Evolutionary conservation across 208 protist genomes (phyloP).

Genomic region (Trypanosoma avium): DNA sequence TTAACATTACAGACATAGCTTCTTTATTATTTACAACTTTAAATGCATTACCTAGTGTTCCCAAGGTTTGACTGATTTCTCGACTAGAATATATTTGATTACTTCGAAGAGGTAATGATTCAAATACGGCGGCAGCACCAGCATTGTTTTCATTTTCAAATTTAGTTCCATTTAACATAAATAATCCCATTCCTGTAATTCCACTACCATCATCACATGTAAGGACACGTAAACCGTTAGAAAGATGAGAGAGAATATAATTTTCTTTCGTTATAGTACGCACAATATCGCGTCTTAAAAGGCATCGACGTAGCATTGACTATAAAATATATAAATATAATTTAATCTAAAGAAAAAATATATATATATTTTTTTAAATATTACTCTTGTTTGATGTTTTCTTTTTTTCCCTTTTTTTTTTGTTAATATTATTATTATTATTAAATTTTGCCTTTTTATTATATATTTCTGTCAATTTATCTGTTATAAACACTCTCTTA

Average conservation of each 20-base stretch:
- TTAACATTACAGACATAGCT: constrained; percentile 74
- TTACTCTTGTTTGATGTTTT: constrained; percentile 4
- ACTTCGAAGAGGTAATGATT: constrained; percentile 69
- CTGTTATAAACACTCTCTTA: too few relatives aligned
- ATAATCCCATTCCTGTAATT: constrained; percentile 86
- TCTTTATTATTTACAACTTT: constrained; percentile 88
- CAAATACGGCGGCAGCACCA: constrained; percentile 74
- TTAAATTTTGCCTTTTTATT: too few relatives aligned
- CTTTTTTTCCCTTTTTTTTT: too few relatives aligned
- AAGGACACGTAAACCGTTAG: constrained; percentile 79
- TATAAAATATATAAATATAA: too few relatives aligned
- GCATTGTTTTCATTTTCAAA: constrained; percentile 67
- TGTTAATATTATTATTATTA: too few relatives aligned
- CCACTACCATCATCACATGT: constrained; percentile 82
- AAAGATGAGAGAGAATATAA: constrained; percentile 71
- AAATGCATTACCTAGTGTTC: constrained; percentile 76
- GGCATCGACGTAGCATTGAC: constrained; percentile 42
- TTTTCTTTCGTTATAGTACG: constrained; percentile 58
- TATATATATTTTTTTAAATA: constrained; percentile 10
- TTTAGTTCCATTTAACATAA: constrained; percentile 78
- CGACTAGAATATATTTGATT: constrained; percentile 52
- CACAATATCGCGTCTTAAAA: constrained; percentile 42
- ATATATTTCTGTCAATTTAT: too few relatives aligned
- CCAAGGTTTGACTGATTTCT: constrained; percentile 65
- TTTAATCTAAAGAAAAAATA: too few relatives aligned